Evolutionary conservation across 495 filamentous ascomycete species (phyloP), one percentile per base, ranked within the genome.

Genomic region (Annulohypoxylon nitens): DNA sequence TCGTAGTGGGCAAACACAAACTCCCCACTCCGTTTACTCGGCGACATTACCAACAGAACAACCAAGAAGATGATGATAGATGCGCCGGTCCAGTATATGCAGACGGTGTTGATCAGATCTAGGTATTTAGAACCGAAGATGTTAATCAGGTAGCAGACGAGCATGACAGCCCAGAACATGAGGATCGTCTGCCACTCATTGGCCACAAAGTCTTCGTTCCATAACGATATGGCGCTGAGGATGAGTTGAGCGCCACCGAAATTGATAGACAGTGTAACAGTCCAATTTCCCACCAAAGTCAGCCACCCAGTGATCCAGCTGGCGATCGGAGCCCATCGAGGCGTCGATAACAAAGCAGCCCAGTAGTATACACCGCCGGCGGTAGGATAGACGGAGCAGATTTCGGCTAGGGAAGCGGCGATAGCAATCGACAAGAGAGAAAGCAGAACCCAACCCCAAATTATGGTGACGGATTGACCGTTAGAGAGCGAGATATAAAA

Each of bases 261-360:
- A 18, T 87, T 85, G 70, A 92, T 92, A 48, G 89, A 89, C 0
- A 89, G 90, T 1, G 90, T 92, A 10, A 92, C 89, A 33, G 90
- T 89, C 34, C 90, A 86, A 71, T 90, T 87, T 10, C 88, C 88
- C 5, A 89, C 84, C 11, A 89, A 67, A 57, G 88, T 89, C 75
- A 85, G 88, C 89, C 89, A 91, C 11, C 89, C 89, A 2, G 89
- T 91, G 45, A 90, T 81, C 89, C 89, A 91, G 26, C 87, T 86
- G 6, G 85, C 83, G 72, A 91, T 90, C 5, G 89, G 87, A 0
- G 86, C 83, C 77, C 85, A 83, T 5, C 81, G 76, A 5, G 83
- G 80, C 0, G 89, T 86, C 6, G 89, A 88, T 23, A 91, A 81
- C 66, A 89, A 83, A 33, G 89, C 89, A 3, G 87, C 83, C 89